Evolutionary conservation across 345 rosid genomes (phyloP), one percentile per base, ranked within the genome.

Genomic region (Erysimum cheiranthoides): DNA sequence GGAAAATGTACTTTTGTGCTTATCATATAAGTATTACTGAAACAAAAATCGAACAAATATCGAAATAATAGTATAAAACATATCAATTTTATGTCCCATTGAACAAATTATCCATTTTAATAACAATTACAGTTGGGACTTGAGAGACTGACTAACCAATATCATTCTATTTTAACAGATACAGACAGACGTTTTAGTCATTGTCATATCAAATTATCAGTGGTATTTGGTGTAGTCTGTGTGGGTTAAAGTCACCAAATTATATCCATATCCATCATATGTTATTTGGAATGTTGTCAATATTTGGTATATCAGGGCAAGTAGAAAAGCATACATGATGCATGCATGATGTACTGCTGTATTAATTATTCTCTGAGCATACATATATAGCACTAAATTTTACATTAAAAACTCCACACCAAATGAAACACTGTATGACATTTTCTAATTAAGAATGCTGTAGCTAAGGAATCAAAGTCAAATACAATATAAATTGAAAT

Each of bases 1-100:
- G 14, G 13, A 43, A 28, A 63, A 9, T 42, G 4, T 18, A 30
- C 0, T 32, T 65, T 34, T 18, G 31, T 49, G 14, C 17, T 2
- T 42, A 65, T 64, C 10, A 64, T 31, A 64, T 16, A n/a, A n/a
- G n/a, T n/a, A 61, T 14, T 45, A 28, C 7, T 43, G 39, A 45
- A 39, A 61, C 6, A 61, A 21, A 21, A 0, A 21, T 21, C 25
- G 25, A 21, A 21, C 25, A 21, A 59, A 16, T n/a, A 10, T 51
- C 14, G 8, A 51, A 51, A 12, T 10, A 51, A 10, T 51, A 47
- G 5, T 7, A 21, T 21, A 10, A 4, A 46, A 17, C 1, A 51
- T 28, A 1, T 30, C 2, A 30, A 16, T 32, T 52, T 52, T 12
- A 14, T 31, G 32, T 14, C 12, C 2, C 4, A 34, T n/a, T 9